These are phyloP conservation scores for Bimuria novae-zelandiae DNA, from an alignment of 2,329 filamentous ascomycete genomes.

Conservation along the genomic window DNA sequence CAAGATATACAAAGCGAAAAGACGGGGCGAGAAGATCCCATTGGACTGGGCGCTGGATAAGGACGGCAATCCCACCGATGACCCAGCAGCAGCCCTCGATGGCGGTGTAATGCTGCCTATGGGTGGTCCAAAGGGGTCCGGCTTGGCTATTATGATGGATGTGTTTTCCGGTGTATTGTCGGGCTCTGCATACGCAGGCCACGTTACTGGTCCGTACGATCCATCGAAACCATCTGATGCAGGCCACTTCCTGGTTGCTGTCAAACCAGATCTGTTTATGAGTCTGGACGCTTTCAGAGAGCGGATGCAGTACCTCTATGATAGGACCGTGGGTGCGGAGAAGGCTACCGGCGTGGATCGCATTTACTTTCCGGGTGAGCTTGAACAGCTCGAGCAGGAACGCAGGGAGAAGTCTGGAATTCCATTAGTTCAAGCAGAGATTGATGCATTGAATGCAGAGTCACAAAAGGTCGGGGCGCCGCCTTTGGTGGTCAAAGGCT, in stretches of 20 bases:
- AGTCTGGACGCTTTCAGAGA: slow-evolving; percentile 69
- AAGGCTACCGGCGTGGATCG: slow-evolving; percentile 59
- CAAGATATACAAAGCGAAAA: slow-evolving; percentile 72
- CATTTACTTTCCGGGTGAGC: slow-evolving; percentile 63
- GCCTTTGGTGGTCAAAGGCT: slow-evolving; percentile 6
- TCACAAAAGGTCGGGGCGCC: slow-evolving; percentile 50
- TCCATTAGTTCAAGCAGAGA: slow-evolving; percentile 54
- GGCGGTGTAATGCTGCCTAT: slow-evolving; percentile 76
- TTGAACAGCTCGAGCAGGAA: slow-evolving; percentile 57
- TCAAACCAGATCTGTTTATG: slow-evolving; percentile 78
- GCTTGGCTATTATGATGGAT: slow-evolving; percentile 83
- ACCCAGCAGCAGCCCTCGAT: slow-evolving; percentile 70
- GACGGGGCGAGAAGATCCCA: slow-evolving; percentile 71
- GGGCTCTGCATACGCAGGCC: slow-evolving; percentile 76
- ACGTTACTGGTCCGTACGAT: slow-evolving; percentile 78
- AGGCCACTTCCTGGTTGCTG: slow-evolving; percentile 67
- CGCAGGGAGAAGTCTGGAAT: slow-evolving; percentile 51
- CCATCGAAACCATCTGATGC: slow-evolving; percentile 70
- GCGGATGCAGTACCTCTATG: slow-evolving; percentile 64
- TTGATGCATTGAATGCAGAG: slow-evolving; percentile 56
- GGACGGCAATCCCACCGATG: slow-evolving; percentile 70
- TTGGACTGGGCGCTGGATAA: slow-evolving; percentile 75
- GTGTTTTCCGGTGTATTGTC: slow-evolving; percentile 81
- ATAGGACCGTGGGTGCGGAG: slow-evolving; percentile 57
- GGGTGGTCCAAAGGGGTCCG: slow-evolving; percentile 82